A percentile compares a stretch with the other conserved stretches of the same genome.
Conservation (phyloP, 2,329 filamentous ascomycete species). For the Cladophialophora immunda region DNA sequence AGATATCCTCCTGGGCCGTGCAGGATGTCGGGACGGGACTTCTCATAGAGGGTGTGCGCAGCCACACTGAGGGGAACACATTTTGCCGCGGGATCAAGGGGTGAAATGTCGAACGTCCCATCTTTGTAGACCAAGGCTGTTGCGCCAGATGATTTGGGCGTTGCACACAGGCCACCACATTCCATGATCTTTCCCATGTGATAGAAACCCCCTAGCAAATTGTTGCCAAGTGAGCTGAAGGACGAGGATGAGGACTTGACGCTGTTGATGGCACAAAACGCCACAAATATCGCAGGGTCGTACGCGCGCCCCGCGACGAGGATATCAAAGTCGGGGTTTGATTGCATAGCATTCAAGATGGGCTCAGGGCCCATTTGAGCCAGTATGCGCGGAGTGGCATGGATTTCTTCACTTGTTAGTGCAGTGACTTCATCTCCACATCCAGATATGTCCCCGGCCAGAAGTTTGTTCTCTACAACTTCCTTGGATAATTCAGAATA, state of each 20-base stretch:
- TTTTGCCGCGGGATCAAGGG: slow-evolving; percentile 48
- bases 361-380: slow-evolving; percentile 59
- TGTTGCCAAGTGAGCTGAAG: slow-evolving; percentile 34
- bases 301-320: slow-evolving; percentile 58
- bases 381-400: slow-evolving; percentile 49
- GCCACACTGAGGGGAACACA: slow-evolving; percentile 62
- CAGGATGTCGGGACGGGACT: slow-evolving; percentile 60
- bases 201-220: slow-evolving; percentile 49
- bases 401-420: slow-evolving; percentile 50
- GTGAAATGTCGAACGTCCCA: slow-evolving; percentile 57
- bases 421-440: slow-evolving; percentile 49
- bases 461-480: slow-evolving; percentile 44
- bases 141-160: slow-evolving; percentile 57
- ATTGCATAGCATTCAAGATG: slow-evolving; percentile 53
- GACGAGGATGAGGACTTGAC: neutral
- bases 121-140: slow-evolving; percentile 56
- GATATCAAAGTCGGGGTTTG: slow-evolving; percentile 54
- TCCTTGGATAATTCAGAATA: slow-evolving; percentile 52
- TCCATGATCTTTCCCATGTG: slow-evolving; percentile 68
- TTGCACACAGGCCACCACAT: slow-evolving; percentile 59
- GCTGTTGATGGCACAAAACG: slow-evolving; percentile 47
- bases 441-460: slow-evolving; percentile 48
- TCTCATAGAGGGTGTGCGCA: slow-evolving; percentile 65
- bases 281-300: slow-evolving; percentile 53
- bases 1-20: slow-evolving; percentile 61